Conservation (phyloP, 1,284 basidiomycete genomes). For the Ceratobasidium sp. region DNA sequence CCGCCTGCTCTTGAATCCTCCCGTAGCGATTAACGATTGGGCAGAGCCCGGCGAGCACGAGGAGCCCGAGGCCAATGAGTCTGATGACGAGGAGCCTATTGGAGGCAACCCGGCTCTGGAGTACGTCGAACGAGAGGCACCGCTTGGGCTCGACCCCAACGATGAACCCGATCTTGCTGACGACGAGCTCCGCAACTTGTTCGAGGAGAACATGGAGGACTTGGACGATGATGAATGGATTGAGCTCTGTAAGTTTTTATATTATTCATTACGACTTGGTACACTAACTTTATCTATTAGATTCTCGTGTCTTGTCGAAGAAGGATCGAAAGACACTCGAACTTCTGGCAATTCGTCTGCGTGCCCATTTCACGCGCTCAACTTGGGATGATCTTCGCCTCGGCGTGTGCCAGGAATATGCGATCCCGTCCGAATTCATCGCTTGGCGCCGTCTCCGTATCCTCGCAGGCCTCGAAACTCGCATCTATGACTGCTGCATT, state of each 20-base stretch:
- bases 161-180: not conserved
- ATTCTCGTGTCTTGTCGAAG: not conserved
- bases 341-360: slow-evolving; percentile 1
- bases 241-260: not conserved
- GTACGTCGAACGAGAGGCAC: not conserved
- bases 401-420: not conserved
- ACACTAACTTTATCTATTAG: not conserved
- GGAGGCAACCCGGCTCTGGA: not conserved
- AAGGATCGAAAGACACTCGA: not conserved
- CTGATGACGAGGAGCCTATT: not conserved
- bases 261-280: too few species aligned
- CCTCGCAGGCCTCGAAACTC: slow-evolving; percentile 11
- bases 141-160: too few species aligned
- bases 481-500: slow-evolving; percentile 45
- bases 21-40: not conserved
- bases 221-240: slow-evolving; percentile 1
- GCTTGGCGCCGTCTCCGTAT: slow-evolving; percentile 1
- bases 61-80: not conserved
- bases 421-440: slow-evolving; percentile 2
- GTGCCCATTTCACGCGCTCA: not conserved
- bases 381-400: slow-evolving; percentile 5
- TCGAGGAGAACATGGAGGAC: not conserved
- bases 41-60: not conserved
- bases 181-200: not conserved
- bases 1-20: not conserved